Conservation (phyloP, 768 basidiomycete genomes). For the Tricholomella constricta region DNA sequence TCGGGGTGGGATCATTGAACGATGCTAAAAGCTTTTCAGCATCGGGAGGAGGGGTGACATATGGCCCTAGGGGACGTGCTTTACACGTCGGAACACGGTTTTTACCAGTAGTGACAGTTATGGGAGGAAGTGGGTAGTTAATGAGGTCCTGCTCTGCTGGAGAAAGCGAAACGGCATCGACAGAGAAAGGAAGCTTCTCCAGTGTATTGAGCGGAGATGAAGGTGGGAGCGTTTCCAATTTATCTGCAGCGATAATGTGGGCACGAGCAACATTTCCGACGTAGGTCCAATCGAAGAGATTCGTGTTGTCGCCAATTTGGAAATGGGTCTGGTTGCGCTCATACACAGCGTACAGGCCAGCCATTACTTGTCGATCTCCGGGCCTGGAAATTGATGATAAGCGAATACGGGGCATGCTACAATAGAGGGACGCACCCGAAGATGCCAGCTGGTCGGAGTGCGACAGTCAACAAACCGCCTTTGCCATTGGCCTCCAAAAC, state of each 20-base stretch:
- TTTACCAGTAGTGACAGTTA: constrained; percentile 65
- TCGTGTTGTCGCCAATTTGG: constrained; percentile 92
- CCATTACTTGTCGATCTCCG: constrained; percentile 86
- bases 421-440: constrained; percentile 69
- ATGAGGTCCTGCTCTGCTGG: constrained; percentile 44
- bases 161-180: constrained; percentile 44
- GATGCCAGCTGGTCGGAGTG: constrained; percentile 90
- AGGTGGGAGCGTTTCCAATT: constrained; percentile 58
- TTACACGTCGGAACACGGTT: constrained; percentile 75
- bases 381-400: constrained; percentile 51
- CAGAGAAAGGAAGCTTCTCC: constrained; percentile 35
- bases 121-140: constrained; percentile 54
- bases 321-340: constrained; percentile 83
- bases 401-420: neutral
- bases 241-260: constrained; percentile 92
- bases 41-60: constrained; percentile 58
- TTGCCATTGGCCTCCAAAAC: constrained; percentile 87
- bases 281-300: constrained; percentile 96
- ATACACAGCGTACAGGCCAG: constrained; percentile 79
- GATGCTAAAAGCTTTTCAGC: constrained; percentile 57
- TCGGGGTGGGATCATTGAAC: constrained; percentile 48
- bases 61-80: constrained; percentile 85
- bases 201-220: constrained; percentile 38
- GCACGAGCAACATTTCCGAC: constrained; percentile 95
- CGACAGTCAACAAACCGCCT: constrained; percentile 83